Evolutionary conservation across 352 stramenopile genomes (phyloP), one percentile per base, ranked within the genome.

Genomic region (Globisporangium perplexum): DNA sequence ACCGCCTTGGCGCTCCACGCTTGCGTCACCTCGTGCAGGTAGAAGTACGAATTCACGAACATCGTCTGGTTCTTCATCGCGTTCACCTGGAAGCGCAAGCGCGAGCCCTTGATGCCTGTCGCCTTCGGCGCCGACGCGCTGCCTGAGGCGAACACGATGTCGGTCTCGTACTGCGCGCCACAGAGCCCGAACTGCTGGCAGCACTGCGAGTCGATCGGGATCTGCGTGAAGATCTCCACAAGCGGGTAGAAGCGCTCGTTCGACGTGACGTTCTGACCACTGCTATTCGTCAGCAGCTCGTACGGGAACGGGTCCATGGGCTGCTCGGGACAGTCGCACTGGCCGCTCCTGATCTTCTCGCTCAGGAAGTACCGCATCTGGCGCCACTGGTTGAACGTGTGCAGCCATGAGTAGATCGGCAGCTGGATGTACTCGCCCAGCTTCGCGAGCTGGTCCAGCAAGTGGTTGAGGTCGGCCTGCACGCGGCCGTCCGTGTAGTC

Each of bases 41-140:
- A 96, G 60, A 88, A 95, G 59, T 90, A 93, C 60, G 82, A 93
- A 57, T 96, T 95, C 45, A 96, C 75, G 48, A 93, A 96, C 69
- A 93, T 91, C 46, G 78, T 77, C 62, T 97, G 86, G 53, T 93
- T 94, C 30, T 64, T 77, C 63, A 97, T 73, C 10, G 86, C 83
- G 36, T 88, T 84, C 53, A 94, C 60, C 55, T 96, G 87, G 63
- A 96, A 95, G 3, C 84, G 79, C 57, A 97, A 76, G 10, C 88
- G 79, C 46, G 86, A 93, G 24, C 82, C 86, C 26, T 65, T 24
- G 31, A 96, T 83, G 3, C 73, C 82, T 14, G 73, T 57, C 5
- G 55, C 22, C 15, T 18, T 43, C 36, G 20, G 12, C 18, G 31
- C 12, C 47, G 4, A 7, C 23, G 28, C 26, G 26, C 26, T 30